Percentiles rank a stretch among this genome's conserved stretches.
Evolutionary conservation across 352 stramenopile genomes (phyloP).

Genomic region (Phytophthora crassamura): DNA sequence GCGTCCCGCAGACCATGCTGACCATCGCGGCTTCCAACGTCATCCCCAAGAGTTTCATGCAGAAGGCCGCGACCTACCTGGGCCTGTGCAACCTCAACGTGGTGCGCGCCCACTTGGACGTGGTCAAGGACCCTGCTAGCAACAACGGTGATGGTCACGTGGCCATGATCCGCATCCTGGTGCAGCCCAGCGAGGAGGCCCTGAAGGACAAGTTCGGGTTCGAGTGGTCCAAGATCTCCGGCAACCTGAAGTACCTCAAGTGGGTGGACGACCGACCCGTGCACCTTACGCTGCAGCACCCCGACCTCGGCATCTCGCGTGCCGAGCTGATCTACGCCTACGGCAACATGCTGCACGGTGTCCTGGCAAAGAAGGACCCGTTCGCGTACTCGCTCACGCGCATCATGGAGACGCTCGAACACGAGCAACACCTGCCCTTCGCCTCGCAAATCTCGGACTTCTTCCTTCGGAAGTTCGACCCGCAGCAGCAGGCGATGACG

Average conservation of each 20-base stretch:
- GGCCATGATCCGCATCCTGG: constrained; percentile 84
- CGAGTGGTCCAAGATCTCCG: constrained; percentile 84
- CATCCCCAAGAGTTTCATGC: constrained; percentile 82
- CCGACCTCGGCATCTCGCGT: constrained; percentile 91
- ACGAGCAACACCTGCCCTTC: constrained; percentile 90
- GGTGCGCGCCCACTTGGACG: constrained; percentile 95
- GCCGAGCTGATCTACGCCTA: constrained; percentile 97
- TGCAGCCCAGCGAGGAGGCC: constrained; percentile 69
- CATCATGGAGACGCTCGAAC: constrained; percentile 94
- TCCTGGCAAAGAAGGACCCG: constrained; percentile 94
- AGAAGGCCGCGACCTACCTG: constrained; percentile 88
- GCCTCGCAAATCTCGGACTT: constrained; percentile 94
- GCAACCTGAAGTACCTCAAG: constrained; percentile 91
- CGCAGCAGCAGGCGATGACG: constrained; percentile 48
- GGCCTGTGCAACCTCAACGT: constrained; percentile 96
- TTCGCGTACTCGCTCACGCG: constrained; percentile 95
- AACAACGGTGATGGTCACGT: constrained; percentile 72
- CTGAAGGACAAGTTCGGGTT: constrained; percentile 58
- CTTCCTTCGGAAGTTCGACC: constrained; percentile 92
- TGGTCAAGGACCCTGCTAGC: constrained; percentile 88
- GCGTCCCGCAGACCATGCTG: constrained; percentile 80
- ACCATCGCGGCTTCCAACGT: constrained; percentile 86
- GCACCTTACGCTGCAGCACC: constrained; percentile 80
- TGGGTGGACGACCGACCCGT: constrained; percentile 87
- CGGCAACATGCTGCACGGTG: constrained; percentile 95